These are phyloP conservation scores for Aspergillus incahuasiensis DNA, from an alignment of 495 filamentous ascomycete species.

Conservation along the genomic window DNA sequence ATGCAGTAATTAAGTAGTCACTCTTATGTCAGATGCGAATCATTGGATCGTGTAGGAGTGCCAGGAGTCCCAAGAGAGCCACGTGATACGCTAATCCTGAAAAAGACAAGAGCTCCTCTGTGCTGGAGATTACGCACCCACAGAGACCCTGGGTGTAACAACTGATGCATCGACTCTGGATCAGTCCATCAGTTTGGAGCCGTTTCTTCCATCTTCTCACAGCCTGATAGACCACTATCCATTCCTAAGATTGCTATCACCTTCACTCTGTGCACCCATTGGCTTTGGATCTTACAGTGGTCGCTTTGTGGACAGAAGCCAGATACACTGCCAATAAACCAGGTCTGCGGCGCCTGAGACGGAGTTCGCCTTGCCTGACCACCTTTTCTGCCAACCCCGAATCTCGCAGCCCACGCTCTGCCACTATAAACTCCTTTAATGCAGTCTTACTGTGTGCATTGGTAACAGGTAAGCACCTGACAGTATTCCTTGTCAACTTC, in stretches of 20 bases:
- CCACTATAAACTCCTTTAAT: neutral
- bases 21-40: neutral
- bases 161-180: constrained; percentile 13
- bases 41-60: neutral
- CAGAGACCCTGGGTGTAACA: constrained; percentile 14
- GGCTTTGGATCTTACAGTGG: neutral
- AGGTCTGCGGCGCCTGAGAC: neutral
- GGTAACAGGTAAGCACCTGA: neutral
- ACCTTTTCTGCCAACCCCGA: constrained; percentile 4
- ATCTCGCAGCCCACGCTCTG: neutral
- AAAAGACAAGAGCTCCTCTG: constrained; percentile 12
- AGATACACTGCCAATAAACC: neutral
- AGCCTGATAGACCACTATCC: neutral
- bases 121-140: constrained; percentile 27
- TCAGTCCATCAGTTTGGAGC: constrained; percentile 4
- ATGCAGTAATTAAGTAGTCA: too few relatives aligned
- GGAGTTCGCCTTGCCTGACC: constrained; percentile 5
- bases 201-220: neutral
- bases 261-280: neutral
- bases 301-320: neutral
- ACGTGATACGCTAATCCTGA: constrained; percentile 26
- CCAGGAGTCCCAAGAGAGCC: constrained; percentile 15
- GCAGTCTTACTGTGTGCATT: neutral
- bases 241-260: neutral
- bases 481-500: neutral